Percentiles rank a stretch among this genome's conserved stretches.
Conservation (phyloP, 176 grass and related monocot species). For the Carex cristatella region DNA sequence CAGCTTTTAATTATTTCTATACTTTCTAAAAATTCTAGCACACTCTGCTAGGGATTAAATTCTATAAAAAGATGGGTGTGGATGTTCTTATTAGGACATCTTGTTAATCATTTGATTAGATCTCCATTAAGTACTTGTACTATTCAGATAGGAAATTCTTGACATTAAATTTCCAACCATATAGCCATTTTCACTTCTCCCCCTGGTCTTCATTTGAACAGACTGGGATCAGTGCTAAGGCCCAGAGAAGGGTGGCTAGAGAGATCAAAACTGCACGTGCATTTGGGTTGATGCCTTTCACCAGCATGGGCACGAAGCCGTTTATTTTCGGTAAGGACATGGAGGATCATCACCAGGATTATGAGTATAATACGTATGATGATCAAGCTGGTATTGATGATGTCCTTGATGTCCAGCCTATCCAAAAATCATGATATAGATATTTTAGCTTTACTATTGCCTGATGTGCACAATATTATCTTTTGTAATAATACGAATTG, state of each 20-base stretch:
- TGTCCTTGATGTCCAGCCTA: neutral
- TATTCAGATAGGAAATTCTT: neutral
- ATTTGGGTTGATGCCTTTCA: slow-evolving; percentile 87
- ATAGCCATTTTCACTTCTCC: neutral
- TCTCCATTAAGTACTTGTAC: neutral
- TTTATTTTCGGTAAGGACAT: slow-evolving; percentile 65
- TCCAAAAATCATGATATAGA: neutral
- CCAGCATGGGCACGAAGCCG: slow-evolving; percentile 73
- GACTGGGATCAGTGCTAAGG: slow-evolving; percentile 91
- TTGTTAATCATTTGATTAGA: neutral
- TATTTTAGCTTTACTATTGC: neutral
- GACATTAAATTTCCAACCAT: neutral
- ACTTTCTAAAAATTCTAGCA: neutral
- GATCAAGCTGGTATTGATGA: slow-evolving; percentile 1
- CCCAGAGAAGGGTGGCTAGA: slow-evolving; percentile 83
- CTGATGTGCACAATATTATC: neutral
- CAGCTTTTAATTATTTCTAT: neutral
- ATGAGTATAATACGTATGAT: slow-evolving; percentile 25
- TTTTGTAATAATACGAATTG: neutral
- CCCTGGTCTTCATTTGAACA: slow-evolving; percentile 9
- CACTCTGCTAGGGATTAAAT: neutral
- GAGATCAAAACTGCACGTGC: slow-evolving; percentile 83
- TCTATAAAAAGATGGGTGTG: neutral
- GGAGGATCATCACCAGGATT: slow-evolving; percentile 53
- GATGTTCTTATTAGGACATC: slow-evolving; percentile 1